Evolutionary conservation across 305 asterid genomes (phyloP).

Genomic region (Rubia tinctorum): DNA sequence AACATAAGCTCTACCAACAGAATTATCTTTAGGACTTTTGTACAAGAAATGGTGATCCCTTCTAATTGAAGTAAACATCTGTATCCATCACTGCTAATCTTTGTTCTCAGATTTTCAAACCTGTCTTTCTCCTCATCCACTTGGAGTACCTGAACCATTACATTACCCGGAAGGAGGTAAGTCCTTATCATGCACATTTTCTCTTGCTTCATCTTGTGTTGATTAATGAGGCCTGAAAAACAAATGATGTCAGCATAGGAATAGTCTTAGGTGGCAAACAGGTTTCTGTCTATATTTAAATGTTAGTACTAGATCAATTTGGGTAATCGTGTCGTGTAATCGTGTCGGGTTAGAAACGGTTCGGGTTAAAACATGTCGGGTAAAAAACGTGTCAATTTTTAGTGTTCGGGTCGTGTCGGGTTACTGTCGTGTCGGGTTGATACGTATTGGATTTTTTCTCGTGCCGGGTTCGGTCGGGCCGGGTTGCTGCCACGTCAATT

Average conservation of each 20-base stretch:
- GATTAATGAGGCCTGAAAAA: background rate
- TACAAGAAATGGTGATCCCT: constrained; percentile 13
- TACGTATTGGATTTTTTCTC: too few relatives aligned
- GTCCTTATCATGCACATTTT: constrained; percentile 20
- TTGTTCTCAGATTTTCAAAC: constrained; percentile 2
- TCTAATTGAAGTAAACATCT: constrained; percentile 18
- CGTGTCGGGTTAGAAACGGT: too few relatives aligned
- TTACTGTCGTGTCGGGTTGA: too few relatives aligned
- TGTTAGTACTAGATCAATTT: constrained; percentile 14
- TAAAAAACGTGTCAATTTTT: too few relatives aligned
- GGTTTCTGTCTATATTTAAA: constrained; percentile 4
- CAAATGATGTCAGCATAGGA: background rate
- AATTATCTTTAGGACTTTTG: constrained; percentile 1
- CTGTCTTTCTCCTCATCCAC: constrained; percentile 18
- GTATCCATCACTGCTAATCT: constrained; percentile 3
- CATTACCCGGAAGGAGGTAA: constrained; percentile 18
- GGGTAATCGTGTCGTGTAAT: too few relatives aligned
- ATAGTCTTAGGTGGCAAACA: constrained; percentile 6
- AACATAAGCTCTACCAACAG: background rate
- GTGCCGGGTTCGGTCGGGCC: too few relatives aligned
- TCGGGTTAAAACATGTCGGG: too few relatives aligned
- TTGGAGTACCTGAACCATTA: background rate
- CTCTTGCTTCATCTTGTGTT: constrained; percentile 9
- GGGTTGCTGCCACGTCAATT: too few relatives aligned
- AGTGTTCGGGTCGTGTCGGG: too few relatives aligned